Conservation (phyloP, 441 rosid species). For the Francoa sonchifolia region DNA sequence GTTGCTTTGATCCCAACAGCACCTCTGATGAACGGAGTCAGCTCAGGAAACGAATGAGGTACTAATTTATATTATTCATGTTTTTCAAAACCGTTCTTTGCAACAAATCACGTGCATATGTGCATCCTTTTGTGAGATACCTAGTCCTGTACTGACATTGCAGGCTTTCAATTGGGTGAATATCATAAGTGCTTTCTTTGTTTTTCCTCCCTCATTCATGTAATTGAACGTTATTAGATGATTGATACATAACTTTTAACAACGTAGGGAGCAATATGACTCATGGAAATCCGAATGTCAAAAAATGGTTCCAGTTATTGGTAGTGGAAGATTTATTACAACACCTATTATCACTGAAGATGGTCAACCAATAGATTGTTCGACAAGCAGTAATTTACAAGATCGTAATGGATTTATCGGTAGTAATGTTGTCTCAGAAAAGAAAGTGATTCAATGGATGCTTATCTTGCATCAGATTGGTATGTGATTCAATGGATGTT, state of each 20-base stretch:
- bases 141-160: not conserved
- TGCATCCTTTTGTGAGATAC: not conserved
- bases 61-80: constrained; percentile 5
- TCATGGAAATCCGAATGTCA: constrained; percentile 68
- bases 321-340: constrained; percentile 50
- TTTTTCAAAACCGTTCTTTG: not conserved
- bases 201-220: not conserved
- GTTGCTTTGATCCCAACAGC: constrained; percentile 84
- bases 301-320: constrained; percentile 61
- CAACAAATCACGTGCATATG: not conserved
- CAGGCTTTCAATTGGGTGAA: not conserved
- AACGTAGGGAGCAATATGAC: constrained; percentile 54
- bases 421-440: constrained; percentile 28
- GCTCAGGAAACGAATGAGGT: constrained; percentile 60
- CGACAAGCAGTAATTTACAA: constrained; percentile 8
- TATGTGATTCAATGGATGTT: constrained; percentile 21
- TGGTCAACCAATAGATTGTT: constrained; percentile 38
- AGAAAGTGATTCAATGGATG: constrained; percentile 66
- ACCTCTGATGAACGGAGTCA: constrained; percentile 57
- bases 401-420: too few relatives aligned
- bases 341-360: constrained; percentile 44
- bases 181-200: not conserved
- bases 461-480: constrained; percentile 70
- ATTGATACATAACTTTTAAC: not conserved
- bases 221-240: not conserved